phyloP scores from a whole-genome alignment of 1,284 basidiomycete genomes.

The Ganoderma lingzhi region DNA sequence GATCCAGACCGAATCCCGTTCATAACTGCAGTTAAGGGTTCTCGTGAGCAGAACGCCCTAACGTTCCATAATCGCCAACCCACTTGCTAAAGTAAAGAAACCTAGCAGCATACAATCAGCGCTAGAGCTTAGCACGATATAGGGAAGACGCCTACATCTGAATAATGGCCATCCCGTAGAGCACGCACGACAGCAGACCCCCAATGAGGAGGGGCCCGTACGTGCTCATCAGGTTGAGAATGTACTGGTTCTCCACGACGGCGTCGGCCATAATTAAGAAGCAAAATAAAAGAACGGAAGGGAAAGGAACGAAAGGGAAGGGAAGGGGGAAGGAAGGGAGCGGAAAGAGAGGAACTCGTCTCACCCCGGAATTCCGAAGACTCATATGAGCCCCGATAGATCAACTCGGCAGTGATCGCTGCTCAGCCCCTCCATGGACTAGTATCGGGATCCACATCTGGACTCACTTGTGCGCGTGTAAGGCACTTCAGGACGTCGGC shows the following conservation, averaged over 20 bases:
- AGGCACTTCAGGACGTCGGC: neutral
- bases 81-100: neutral
- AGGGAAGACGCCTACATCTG: conserved; percentile 4
- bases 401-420: neutral
- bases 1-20: neutral
- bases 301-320: too few relatives aligned
- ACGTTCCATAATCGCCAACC: neutral
- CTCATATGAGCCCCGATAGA: neutral
- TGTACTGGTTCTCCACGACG: neutral
- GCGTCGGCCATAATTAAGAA: neutral
- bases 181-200: neutral
- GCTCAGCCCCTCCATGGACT: neutral
- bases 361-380: neutral
- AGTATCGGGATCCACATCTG: neutral
- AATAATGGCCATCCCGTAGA: neutral
- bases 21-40: neutral
- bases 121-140: neutral
- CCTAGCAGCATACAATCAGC: neutral
- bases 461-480: neutral
- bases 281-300: too few relatives aligned
- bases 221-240: neutral
- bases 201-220: conserved; percentile 12
- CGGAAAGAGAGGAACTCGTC: neutral
- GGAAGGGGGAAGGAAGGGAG: neutral
- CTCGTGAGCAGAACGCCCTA: neutral